Evolutionary conservation across 2,329 filamentous ascomycete species (phyloP).

Genomic region (Aspergillus melleus): DNA sequence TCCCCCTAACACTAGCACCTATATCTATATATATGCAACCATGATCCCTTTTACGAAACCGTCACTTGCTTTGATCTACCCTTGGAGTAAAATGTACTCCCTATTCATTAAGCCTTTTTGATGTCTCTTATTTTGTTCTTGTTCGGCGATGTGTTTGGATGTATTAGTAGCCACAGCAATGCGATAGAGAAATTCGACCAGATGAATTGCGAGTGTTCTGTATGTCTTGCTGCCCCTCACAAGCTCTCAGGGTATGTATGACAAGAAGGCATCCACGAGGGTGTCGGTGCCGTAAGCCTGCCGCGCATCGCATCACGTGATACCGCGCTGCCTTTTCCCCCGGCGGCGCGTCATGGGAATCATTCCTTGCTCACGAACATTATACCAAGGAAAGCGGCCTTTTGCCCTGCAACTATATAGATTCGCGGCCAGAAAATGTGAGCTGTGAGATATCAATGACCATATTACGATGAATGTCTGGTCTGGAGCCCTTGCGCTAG

Average conservation of each 20-base stretch:
- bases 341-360: conserved; percentile 8
- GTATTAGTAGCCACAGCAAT: conserved; percentile 16
- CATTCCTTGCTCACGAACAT: background rate
- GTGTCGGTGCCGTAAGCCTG: background rate
- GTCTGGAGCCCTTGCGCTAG: conserved; percentile 35
- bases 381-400: background rate
- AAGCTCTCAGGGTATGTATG: background rate
- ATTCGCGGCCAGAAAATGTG: conserved; percentile 12
- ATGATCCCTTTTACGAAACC: conserved; percentile 20
- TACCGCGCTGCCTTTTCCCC: conserved; percentile 1
- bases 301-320: conserved; percentile 10
- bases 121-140: conserved; percentile 5
- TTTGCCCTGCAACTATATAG: conserved; percentile 4
- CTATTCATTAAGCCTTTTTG: conserved; percentile 15
- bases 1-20: background rate
- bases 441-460: conserved; percentile 3
- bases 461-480: conserved; percentile 38
- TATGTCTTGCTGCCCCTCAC: too few relatives aligned
- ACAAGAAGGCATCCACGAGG: background rate
- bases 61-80: conserved; percentile 23
- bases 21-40: conserved; percentile 4
- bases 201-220: background rate
- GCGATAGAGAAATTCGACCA: conserved; percentile 18
- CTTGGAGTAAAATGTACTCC: conserved; percentile 15
- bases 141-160: conserved; percentile 17